phyloP scores from a whole-genome alignment of 495 filamentous ascomycete species.

The Daldinia vernicosa region DNA sequence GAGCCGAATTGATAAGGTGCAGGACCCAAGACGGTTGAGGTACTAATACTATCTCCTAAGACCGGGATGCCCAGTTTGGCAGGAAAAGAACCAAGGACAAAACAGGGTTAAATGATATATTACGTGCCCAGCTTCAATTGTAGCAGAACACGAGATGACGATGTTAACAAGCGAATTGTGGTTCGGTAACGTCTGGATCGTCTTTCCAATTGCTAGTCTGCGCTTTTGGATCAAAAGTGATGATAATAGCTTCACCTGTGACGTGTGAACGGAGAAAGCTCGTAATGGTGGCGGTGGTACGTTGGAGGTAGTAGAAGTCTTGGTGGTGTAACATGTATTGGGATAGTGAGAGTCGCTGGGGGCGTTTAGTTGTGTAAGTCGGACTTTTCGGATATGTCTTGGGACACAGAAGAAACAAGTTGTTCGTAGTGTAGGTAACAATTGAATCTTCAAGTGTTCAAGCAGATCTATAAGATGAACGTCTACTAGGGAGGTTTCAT shows the following conservation, averaged over 20 bases:
- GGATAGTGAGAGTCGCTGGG: slow-evolving; percentile 17
- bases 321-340: slow-evolving; percentile 35
- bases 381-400: slow-evolving; percentile 27
- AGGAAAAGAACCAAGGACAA: slow-evolving; percentile 20
- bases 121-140: slow-evolving; percentile 28
- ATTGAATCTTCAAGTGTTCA: slow-evolving; percentile 9
- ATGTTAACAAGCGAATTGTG: slow-evolving; percentile 36
- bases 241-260: slow-evolving; percentile 30
- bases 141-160: slow-evolving; percentile 43
- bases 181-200: slow-evolving; percentile 31
- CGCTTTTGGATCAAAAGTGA: slow-evolving; percentile 12
- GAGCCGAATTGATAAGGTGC: slow-evolving; percentile 9
- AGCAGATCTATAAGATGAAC: slow-evolving; percentile 14
- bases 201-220: slow-evolving; percentile 18
- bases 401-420: slow-evolving; percentile 18
- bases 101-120: slow-evolving; percentile 30
- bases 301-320: slow-evolving; percentile 7
- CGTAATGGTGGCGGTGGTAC: slow-evolving; percentile 22
- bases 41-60: slow-evolving; percentile 24
- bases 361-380: slow-evolving; percentile 28
- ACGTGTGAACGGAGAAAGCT: slow-evolving; percentile 25
- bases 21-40: slow-evolving; percentile 8
- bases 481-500: slow-evolving; percentile 17
- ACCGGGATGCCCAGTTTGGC: slow-evolving; percentile 37
- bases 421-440: slow-evolving; percentile 22